These are phyloP conservation scores for Hypoxylon subgilvum DNA, from an alignment of 495 filamentous ascomycete species.

Conservation along the genomic window DNA sequence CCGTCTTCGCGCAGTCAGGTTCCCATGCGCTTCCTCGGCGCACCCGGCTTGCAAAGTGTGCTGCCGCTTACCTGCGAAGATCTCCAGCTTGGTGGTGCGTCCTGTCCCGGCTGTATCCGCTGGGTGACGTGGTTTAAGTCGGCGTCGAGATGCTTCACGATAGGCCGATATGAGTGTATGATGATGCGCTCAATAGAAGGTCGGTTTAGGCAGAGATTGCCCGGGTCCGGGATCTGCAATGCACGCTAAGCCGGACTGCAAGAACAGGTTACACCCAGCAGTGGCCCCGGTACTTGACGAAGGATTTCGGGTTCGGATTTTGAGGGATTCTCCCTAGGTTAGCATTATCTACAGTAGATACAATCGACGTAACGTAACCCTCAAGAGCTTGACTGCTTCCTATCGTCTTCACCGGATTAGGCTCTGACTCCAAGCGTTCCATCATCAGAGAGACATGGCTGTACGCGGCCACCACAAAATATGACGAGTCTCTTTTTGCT, in stretches of 20 bases:
- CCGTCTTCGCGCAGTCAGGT: slow-evolving; percentile 10
- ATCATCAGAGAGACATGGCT: slow-evolving; percentile 22
- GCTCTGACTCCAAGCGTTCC: slow-evolving; percentile 7
- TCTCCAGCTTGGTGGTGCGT: slow-evolving; percentile 11
- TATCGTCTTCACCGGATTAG: slow-evolving; percentile 11
- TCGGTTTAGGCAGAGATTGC: slow-evolving; percentile 32
- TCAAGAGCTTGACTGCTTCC: not conserved
- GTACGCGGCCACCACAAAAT: slow-evolving; percentile 19
- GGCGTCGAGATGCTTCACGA: slow-evolving; percentile 31
- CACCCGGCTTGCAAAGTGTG: not conserved
- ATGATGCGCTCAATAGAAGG: slow-evolving; percentile 14
- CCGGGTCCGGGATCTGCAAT: slow-evolving; percentile 29
- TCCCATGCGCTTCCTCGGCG: slow-evolving; percentile 1
- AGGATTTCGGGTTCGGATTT: slow-evolving; percentile 25
- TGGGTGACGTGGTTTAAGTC: slow-evolving; percentile 26
- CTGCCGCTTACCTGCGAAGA: slow-evolving; percentile 8
- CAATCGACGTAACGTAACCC: slow-evolving; percentile 33
- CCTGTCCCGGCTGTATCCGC: slow-evolving; percentile 29
- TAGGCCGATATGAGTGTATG: slow-evolving; percentile 22
- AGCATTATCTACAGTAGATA: slow-evolving; percentile 23
- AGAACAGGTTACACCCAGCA: slow-evolving; percentile 16
- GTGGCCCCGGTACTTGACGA: not conserved
- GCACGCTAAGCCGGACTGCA: slow-evolving; percentile 14
- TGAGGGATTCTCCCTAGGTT: slow-evolving; percentile 6
- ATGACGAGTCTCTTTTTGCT: slow-evolving; percentile 34